Conservation (phyloP, 176 grass and related monocot species). For the Avena insularis region DNA sequence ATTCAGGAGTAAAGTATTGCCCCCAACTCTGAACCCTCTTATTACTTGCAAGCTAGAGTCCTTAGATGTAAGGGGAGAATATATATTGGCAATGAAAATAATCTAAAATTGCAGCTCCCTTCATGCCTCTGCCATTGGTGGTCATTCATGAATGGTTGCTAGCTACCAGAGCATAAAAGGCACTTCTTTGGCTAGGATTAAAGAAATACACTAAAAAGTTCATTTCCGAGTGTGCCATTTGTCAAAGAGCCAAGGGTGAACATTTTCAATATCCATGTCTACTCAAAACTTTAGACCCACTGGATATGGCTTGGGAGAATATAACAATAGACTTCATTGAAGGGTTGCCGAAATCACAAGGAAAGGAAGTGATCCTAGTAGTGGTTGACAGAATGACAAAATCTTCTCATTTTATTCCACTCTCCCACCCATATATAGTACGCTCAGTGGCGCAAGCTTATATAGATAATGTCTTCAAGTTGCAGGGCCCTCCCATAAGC, state of each 20-base stretch:
- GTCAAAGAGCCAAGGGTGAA: background rate
- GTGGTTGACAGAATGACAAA: background rate
- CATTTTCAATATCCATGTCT: background rate
- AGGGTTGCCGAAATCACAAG: background rate
- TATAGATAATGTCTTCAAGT: background rate
- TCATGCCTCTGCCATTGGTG: background rate
- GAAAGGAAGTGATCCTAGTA: background rate
- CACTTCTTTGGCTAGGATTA: background rate
- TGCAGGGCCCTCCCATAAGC: background rate
- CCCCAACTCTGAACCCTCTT: accelerated
- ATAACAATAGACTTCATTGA: background rate
- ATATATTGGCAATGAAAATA: background rate
- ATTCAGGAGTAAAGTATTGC: too few relatives aligned
- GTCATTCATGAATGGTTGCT: background rate
- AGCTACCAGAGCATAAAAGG: background rate
- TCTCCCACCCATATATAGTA: background rate
- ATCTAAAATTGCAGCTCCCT: accelerated
- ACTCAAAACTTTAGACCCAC: background rate
- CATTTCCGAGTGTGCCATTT: background rate
- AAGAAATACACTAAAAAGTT: background rate
- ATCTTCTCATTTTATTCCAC: background rate
- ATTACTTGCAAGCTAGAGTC: background rate
- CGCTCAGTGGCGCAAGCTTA: background rate
- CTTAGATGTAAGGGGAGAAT: background rate
- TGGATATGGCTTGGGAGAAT: background rate